These are phyloP conservation scores for Hygrocybe coccinea DNA, from an alignment of 768 basidiomycete genomes.

Conservation along the genomic window DNA sequence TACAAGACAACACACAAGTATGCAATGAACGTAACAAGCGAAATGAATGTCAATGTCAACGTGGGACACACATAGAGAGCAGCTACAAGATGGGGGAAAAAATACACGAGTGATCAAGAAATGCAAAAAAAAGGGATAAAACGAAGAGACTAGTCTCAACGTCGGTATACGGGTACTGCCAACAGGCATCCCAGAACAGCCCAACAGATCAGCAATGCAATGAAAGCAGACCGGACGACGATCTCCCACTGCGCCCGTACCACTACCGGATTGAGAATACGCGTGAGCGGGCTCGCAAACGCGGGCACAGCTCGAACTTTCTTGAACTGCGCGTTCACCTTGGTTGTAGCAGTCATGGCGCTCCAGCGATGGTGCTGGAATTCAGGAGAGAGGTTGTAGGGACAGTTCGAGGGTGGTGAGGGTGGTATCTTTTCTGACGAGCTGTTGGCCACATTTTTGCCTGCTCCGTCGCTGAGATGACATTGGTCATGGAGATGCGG, in stretches of 20 bases:
- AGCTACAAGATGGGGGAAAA: no score
- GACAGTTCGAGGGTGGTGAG: neutral
- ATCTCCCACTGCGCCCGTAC: conserved; percentile 85
- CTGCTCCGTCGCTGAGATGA: no score
- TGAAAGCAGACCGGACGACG: conserved; percentile 52
- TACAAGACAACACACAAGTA: no score
- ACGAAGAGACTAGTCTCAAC: conserved; percentile 13
- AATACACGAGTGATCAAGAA: no score
- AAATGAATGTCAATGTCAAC: no score
- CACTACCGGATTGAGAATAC: conserved; percentile 62
- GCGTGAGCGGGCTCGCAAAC: conserved; percentile 66
- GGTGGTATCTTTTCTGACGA: no score
- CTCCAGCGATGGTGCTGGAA: conserved; percentile 7
- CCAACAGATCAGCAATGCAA: conserved; percentile 46
- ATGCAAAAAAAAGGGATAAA: neutral
- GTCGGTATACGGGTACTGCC: conserved; percentile 34
- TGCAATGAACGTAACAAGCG: no score
- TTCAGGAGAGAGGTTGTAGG: neutral
- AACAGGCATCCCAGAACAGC: conserved; percentile 37
- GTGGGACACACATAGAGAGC: no score
- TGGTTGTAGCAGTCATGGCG: conserved; percentile 15
- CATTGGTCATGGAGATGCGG: neutral
- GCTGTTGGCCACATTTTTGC: no score
- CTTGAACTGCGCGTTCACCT: conserved; percentile 39
- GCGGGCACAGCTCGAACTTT: conserved; percentile 57